These are phyloP conservation scores for Lotus japonicus DNA, from an alignment of 306 rosid genomes.

Conservation along the genomic window DNA sequence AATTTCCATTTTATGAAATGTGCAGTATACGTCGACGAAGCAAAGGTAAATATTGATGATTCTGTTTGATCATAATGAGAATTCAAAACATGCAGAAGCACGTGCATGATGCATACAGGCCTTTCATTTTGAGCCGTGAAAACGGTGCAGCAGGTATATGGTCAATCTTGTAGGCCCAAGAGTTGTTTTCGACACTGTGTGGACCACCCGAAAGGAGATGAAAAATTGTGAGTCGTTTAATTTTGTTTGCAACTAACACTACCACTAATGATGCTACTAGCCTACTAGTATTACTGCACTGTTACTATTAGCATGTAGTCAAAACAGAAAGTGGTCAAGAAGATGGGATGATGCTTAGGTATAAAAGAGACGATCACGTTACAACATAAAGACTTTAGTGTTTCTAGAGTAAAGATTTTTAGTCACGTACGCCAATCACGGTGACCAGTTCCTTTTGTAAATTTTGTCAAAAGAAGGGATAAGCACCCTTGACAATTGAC, in stretches of 20 bases:
- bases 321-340: not conserved
- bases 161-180: too few relatives aligned
- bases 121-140: conserved; percentile 21
- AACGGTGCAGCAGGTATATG: not conserved
- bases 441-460: not conserved
- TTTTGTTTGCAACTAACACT: not conserved
- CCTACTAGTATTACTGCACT: not conserved
- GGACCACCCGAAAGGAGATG: not conserved
- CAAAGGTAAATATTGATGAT: too few relatives aligned
- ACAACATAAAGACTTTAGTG: not conserved
- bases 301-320: not conserved
- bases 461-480: conserved; percentile 10
- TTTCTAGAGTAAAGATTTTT: not conserved
- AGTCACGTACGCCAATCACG: not conserved
- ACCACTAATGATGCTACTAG: not conserved
- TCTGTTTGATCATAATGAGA: not conserved
- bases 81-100: too few relatives aligned
- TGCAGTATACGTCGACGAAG: too few relatives aligned
- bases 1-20: too few relatives aligned
- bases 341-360: not conserved
- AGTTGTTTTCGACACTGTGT: too few relatives aligned
- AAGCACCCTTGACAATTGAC: conserved; percentile 20
- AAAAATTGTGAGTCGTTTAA: not conserved
- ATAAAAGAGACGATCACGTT: not conserved
- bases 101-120: conserved; percentile 4